These are phyloP conservation scores for Pleochaeta shiraiana DNA, from an alignment of 2,329 filamentous ascomycete genomes.

Conservation along the genomic window DNA sequence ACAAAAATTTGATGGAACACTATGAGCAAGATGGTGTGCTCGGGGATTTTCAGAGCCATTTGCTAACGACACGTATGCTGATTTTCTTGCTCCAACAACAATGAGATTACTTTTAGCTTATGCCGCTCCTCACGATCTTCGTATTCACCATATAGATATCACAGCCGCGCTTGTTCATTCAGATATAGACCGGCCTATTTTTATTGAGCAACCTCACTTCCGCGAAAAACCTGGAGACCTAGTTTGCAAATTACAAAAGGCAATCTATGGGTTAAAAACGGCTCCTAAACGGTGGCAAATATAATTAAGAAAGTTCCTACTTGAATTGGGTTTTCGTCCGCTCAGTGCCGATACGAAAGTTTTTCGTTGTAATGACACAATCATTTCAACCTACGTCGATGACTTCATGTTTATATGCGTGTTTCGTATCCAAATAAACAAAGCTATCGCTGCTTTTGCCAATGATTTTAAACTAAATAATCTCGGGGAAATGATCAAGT, in stretches of 20 bases:
- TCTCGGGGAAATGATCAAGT: not conserved
- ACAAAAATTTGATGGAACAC: not conserved
- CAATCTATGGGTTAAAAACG: slow-evolving; percentile 1
- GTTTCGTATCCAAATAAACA: no score
- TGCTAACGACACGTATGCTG: not conserved
- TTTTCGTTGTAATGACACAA: not conserved
- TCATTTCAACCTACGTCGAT: slow-evolving; percentile 3
- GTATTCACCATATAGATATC: not conserved
- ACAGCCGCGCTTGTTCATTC: not conserved
- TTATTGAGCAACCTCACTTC: not conserved
- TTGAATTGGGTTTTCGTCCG: not conserved
- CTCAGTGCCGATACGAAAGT: not conserved
- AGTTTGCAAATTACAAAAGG: not conserved
- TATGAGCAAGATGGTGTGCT: slow-evolving; percentile 3
- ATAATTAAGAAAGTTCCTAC: not conserved
- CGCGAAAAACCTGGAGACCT: not conserved
- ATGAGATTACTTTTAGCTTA: not conserved
- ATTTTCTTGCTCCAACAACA: not conserved
- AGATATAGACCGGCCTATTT: not conserved
- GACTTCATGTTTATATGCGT: slow-evolving; percentile 3
- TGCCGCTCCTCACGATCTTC: not conserved
- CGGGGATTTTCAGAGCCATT: slow-evolving; percentile 1
- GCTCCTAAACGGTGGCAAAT: not conserved
- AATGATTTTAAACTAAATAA: not conserved
- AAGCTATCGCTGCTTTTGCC: no score